Evolutionary conservation across 2,329 filamentous ascomycete genomes (phyloP), one percentile per base, ranked within the genome.

Genomic region (Aspergillus fumigatiaffinis): DNA sequence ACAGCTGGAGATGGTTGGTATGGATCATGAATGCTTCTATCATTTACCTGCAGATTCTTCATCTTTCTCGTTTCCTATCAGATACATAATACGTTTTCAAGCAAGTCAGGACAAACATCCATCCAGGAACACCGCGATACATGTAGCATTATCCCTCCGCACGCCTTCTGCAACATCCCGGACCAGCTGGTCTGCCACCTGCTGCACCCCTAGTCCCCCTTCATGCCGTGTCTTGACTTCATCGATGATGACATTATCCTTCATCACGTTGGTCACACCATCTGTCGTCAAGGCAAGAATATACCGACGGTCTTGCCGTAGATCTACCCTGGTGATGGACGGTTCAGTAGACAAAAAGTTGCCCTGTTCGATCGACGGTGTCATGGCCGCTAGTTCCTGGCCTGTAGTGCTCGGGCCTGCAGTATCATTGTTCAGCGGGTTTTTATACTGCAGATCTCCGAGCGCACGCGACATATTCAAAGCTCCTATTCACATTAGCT

Each of bases 391-490:
- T 7, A 21, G 2, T 26, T 38, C 14, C 29, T 54, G 47, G 8
- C 26, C 12, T 10, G 21, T 9, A 12, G 42, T 46, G 42, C 42
- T 46, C 2, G 42, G 42, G n/a, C 42, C 42, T 6, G 9, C 20
- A 47, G 26, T 54, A n/a, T 47, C 32, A 12, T 54, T 55, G 35
- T 54, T 55, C 0, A 60, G 50, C 2, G 52, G 58, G 1, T 52
- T 52, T 26, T 57, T 57, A 41, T 60, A 60, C 12, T 55, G 48
- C 21, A 60, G 52, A 44, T 60, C 58, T 1, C 58, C 58, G 3
- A 60, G 29, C 2, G 57, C 58, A 2, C 55, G 58, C 3, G 58
- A 60, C 55, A 60, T 57, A 7, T 60, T 60, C n/a, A 60, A 49
- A 12, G 57, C 17, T 12, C 57, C 57, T 59, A 23, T 14, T 25